Base-by-base conservation (phyloP, 805 yeast species). In the Candida maltosa region DNA sequence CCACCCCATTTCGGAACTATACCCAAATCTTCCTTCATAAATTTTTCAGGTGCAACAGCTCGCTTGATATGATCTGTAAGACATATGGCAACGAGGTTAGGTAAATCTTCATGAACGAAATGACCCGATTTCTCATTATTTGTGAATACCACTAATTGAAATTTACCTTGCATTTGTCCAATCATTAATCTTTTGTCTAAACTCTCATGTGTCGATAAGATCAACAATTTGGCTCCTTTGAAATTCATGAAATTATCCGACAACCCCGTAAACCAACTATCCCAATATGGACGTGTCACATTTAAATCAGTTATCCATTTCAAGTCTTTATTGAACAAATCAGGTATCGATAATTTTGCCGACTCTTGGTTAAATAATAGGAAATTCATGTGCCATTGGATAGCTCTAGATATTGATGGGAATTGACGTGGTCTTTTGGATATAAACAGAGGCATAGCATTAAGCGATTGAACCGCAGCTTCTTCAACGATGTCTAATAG, bases 161-260 rank as follows among this genome's bases (percentile, higher is more conserved):
- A 93, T 54, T 80, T 82, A 2, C 99, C 99, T 60, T 89, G 97
- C 98, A 93, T 93, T 59, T 94, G 98, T 1, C 97, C 99, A 34
- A 93, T 80, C 58, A 89, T 87, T 31, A 93, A 66, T 25, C 75
- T 75, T 44, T 83, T 87, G 59, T 93, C 98, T 20, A 94, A 68
- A 15, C 84, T 78, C 46, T 93, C 97, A 34, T 89, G 83, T 3
- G 95, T 95, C 0, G 97, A 94, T 11, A 94, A 60, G 1, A 93
- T 70, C 26, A 93, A 69, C 35, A 93, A 48, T 49, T 87, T 84
- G 1, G 89, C 79, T 5, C 47, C 46, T 12, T 54, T 58, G 31
- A 73, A 55, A 1, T 38, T 37, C 7, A 70, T 54, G 38, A 76
- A 76, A 30, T 66, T 58, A 6, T 52, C 41, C 0, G 96, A 87